Evolutionary conservation across 305 asterid genomes (phyloP).

Genomic region (Rubia occidens): DNA sequence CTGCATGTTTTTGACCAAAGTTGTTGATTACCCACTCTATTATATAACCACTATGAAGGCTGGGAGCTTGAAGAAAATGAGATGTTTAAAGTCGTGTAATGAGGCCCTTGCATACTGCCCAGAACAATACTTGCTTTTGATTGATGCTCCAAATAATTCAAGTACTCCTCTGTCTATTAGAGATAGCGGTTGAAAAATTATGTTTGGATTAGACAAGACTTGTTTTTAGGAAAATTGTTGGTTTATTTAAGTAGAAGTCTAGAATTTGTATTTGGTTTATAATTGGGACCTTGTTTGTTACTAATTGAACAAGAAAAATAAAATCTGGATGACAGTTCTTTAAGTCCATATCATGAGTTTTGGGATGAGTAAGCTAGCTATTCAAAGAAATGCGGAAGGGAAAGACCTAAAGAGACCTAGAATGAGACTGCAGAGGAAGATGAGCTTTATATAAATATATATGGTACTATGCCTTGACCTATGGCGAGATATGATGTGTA

Average conservation of each 20-base stretch:
- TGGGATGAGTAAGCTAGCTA: too few relatives aligned
- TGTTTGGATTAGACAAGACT: neutral
- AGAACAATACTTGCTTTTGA: neutral
- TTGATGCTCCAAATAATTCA: neutral
- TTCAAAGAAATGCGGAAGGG: too few relatives aligned
- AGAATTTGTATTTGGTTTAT: neutral
- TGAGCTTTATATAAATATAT: neutral
- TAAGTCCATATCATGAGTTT: neutral
- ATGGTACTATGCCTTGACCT: too few relatives aligned
- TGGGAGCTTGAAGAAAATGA: neutral
- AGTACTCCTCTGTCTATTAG: neutral
- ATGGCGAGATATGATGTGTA: neutral
- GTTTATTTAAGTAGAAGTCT: neutral
- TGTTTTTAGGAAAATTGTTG: neutral
- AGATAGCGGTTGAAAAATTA: neutral
- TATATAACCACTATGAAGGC: neutral
- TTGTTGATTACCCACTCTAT: neutral
- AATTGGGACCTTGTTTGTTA: neutral
- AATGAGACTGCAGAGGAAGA: too few relatives aligned
- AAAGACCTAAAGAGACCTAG: too few relatives aligned
- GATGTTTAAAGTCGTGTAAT: neutral
- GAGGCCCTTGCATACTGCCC: neutral
- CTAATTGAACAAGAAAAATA: neutral
- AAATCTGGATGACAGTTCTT: neutral
- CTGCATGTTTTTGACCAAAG: neutral